These are phyloP conservation scores for Aspergillus cavernicola DNA, from an alignment of 495 filamentous ascomycete species.

Conservation along the genomic window DNA sequence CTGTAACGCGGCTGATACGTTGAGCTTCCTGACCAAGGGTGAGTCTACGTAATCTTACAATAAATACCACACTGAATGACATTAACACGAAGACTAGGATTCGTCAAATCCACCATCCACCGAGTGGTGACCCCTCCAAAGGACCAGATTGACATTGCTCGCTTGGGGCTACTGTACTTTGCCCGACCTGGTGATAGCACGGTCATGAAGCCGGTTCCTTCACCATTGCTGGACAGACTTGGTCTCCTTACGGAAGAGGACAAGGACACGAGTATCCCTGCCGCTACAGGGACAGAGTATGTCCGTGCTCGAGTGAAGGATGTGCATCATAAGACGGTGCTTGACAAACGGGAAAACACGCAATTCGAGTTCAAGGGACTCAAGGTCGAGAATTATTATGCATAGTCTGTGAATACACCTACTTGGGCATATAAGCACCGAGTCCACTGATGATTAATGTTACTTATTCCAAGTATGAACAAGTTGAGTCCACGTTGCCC, in stretches of 20 bases:
- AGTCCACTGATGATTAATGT: too few relatives aligned
- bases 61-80: too few relatives aligned
- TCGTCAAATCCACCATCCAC: slow-evolving; percentile 47
- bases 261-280: slow-evolving; percentile 19
- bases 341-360: slow-evolving; percentile 34
- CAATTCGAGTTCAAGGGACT: slow-evolving; percentile 41
- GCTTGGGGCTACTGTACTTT: slow-evolving; percentile 48
- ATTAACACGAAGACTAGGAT: too few relatives aligned
- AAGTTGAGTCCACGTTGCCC: too few relatives aligned
- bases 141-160: slow-evolving; percentile 43
- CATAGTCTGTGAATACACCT: too few relatives aligned
- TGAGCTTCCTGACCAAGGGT: slow-evolving; percentile 40
- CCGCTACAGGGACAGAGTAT: slow-evolving; percentile 41
- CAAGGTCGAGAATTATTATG: slow-evolving; percentile 39
- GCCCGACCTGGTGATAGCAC: slow-evolving; percentile 37
- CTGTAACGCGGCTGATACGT: slow-evolving; percentile 44
- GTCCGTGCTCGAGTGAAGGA: slow-evolving; percentile 45
- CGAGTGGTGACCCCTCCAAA: slow-evolving; percentile 44
- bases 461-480: too few relatives aligned
- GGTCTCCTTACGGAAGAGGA: slow-evolving; percentile 39
- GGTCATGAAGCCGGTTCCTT: slow-evolving; percentile 37
- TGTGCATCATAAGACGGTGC: slow-evolving; percentile 36
- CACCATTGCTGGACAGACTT: slow-evolving; percentile 44
- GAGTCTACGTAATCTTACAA: too few relatives aligned
- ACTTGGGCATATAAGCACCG: too few relatives aligned